phyloP scores from a whole-genome alignment of 2,329 filamentous ascomycete genomes.

The Samsoniella hepiali region DNA sequence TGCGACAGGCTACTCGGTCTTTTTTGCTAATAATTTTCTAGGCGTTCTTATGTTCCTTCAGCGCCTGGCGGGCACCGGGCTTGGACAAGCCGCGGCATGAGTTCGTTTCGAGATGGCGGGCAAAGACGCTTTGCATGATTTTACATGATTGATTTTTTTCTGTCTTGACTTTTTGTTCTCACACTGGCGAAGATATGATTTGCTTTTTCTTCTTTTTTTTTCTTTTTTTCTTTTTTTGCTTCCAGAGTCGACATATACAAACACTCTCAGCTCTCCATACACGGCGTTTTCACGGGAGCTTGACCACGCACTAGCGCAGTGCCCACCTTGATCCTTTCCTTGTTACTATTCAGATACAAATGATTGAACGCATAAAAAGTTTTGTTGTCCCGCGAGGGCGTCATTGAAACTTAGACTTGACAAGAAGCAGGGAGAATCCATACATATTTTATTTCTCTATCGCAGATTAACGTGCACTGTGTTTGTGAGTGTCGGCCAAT shows the following conservation, averaged over 20 bases:
- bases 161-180: not conserved
- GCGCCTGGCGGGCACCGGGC: constrained; percentile 30
- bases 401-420: not conserved
- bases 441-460: not conserved
- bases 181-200: not conserved
- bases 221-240: constrained; percentile 6
- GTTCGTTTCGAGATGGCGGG: not conserved
- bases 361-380: not conserved
- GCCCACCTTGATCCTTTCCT: not conserved
- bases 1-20: not conserved
- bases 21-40: constrained; percentile 14
- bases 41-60: constrained; percentile 24
- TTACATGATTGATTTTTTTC: not conserved
- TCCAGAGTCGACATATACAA: constrained; percentile 7
- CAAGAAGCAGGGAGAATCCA: not conserved
- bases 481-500: not conserved
- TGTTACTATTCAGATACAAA: not conserved
- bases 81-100: constrained; percentile 1
- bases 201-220: constrained; percentile 11
- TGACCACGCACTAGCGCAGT: not conserved
- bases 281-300: constrained; percentile 8
- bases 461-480: not conserved
- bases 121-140: not conserved
- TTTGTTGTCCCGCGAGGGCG: not conserved
- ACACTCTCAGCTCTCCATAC: constrained; percentile 4